Evolutionary conservation across 2,329 filamentous ascomycete genomes (phyloP), one percentile per base, ranked within the genome.

Genomic region (Trichoderma arundinaceum): DNA sequence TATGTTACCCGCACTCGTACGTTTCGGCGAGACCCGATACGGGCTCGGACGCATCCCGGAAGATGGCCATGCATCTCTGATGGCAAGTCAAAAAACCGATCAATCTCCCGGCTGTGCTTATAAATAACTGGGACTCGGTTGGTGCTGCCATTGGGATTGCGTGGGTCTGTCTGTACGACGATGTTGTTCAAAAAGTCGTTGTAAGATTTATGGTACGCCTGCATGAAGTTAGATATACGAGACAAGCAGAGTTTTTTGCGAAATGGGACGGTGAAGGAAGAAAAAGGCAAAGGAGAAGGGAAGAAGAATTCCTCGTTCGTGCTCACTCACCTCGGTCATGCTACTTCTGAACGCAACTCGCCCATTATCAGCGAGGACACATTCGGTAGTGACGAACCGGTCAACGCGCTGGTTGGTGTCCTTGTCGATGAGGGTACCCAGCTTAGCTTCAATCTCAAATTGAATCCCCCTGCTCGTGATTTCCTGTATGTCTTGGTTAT

Each of bases 381-480:
- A 90, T 74, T 95, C 91, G 0, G 91, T 89, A 22, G 84, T 77
- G 4, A 95, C 83, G 6, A 87, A 86, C 9, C 94, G 78, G 9
- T 84, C 80, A 32, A 94, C 80, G n/a, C 92, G 85, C 53, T 88
- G 83, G 65, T 90, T 86, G 7, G 87, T 91, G 67, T 89, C 86
- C 73, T 87, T 88, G 75, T 92, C 89, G 65, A 94, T 86, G 13
- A 98, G 83, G 32, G 88, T 90, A 17, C 95, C 95, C 54, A 98
- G 82, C 77, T 98, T 98, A 9, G 93, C 95, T 79, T 99, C 95
- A 63, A 99, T 91, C 77, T 99, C 95, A 61, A 97, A 88, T 67
- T 92, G 86, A 13, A 93, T 89, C 7, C 87, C 88, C 15, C 86
- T 83, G 59, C 85, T 84, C 15, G 81, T 77, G 19, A 90, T 85